phyloP scores from a whole-genome alignment of 106 monocot species.

The Acorus gramineus region DNA sequence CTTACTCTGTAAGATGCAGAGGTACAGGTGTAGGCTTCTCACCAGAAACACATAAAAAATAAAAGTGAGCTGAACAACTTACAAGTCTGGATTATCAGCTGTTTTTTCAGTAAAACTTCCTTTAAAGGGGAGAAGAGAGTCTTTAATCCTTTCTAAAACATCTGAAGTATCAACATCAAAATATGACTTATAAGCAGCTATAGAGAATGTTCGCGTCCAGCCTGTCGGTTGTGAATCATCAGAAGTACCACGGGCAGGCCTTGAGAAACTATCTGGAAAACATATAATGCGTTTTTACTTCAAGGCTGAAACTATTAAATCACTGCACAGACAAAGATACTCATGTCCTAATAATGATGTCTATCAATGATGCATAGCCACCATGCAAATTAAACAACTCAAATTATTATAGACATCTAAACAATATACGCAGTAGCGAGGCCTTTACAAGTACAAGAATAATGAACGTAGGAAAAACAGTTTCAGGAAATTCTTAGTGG shows the following conservation, averaged over 20 bases:
- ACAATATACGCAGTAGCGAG: too few relatives aligned
- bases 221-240: constrained; percentile 28
- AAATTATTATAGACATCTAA: too few relatives aligned
- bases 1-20: constrained; percentile 1
- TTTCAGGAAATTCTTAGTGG: too few relatives aligned
- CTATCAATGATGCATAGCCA: too few relatives aligned
- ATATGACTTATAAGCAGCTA: constrained; percentile 56
- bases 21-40: neutral
- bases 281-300: too few relatives aligned
- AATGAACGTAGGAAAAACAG: too few relatives aligned
- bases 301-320: too few relatives aligned
- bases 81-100: constrained; percentile 60
- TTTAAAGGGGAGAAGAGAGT: constrained; percentile 56
- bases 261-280: constrained; percentile 56
- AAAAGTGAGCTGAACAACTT: constrained; percentile 4
- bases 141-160: constrained; percentile 65
- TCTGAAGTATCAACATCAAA: constrained; percentile 71
- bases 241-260: constrained; percentile 24
- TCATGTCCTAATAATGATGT: too few relatives aligned
- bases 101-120: constrained; percentile 62
- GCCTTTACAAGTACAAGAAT: too few relatives aligned
- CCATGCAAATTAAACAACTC: too few relatives aligned
- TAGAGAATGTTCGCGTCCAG: constrained; percentile 45
- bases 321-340: too few relatives aligned
- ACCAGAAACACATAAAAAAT: neutral